These are phyloP conservation scores for Tolypocladium cylindrosporum DNA, from an alignment of 2,329 filamentous ascomycete species.

Conservation along the genomic window DNA sequence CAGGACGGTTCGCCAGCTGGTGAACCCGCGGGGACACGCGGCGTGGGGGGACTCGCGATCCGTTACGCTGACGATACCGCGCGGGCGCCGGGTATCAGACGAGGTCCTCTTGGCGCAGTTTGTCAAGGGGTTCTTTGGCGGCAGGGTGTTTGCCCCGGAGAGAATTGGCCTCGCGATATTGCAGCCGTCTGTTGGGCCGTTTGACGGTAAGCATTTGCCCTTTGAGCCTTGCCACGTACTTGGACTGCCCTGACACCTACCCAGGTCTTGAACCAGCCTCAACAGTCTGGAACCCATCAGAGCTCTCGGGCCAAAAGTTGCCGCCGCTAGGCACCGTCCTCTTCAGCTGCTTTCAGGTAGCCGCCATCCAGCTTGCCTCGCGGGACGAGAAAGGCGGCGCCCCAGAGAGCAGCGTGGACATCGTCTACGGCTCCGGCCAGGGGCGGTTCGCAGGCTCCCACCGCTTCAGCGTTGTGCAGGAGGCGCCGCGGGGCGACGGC, in stretches of 20 bases:
- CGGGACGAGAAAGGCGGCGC: background rate
- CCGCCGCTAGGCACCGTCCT: conserved; percentile 11
- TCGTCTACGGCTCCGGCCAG: conserved; percentile 16
- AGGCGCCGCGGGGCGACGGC: background rate
- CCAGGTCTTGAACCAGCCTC: background rate
- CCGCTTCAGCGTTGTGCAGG: conserved; percentile 15
- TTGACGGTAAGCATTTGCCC: background rate
- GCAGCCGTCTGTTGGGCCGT: background rate
- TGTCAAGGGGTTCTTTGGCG: conserved; percentile 18
- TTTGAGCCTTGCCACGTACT: too few species aligned
- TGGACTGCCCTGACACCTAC: background rate
- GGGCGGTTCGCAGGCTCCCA: conserved; percentile 17
- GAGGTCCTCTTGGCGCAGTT: conserved; percentile 17
- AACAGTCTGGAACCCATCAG: conserved; percentile 8
- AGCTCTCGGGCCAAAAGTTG: conserved; percentile 9
- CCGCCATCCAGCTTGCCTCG: conserved; percentile 5
- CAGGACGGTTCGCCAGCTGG: conserved; percentile 10
- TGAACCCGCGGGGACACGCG: conserved; percentile 13
- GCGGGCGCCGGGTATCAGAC: conserved; percentile 9
- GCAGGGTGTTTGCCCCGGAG: conserved; percentile 17
- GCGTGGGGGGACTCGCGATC: conserved; percentile 12
- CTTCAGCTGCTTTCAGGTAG: conserved; percentile 17
- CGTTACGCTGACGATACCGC: conserved; percentile 11
- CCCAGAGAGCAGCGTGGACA: conserved; percentile 16
- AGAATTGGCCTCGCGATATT: conserved; percentile 7